Evolutionary conservation across 2,329 filamentous ascomycete species (phyloP), one percentile per base, ranked within the genome.

Genomic region (Helicocarpus griseus): DNA sequence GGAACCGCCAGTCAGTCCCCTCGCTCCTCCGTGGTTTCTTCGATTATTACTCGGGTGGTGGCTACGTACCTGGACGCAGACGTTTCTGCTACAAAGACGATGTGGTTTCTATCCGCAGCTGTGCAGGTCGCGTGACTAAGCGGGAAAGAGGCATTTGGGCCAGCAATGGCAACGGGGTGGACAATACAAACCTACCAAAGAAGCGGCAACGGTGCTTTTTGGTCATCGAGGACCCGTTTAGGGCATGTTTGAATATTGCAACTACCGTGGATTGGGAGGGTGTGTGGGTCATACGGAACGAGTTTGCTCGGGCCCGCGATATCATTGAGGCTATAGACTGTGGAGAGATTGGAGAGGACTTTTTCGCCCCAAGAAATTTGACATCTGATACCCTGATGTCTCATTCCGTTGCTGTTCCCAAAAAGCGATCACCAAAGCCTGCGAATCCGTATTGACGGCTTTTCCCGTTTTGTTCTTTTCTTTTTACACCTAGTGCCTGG

Each of bases 221-320:
- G 58, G 87, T 88, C 29, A 90, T 96, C 54, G 90, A 95, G 64
- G 90, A 95, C 65, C 90, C 90, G 0, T 95, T 95, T 61, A 89
- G 95, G 70, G 70, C 83, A 2, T 83, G 89, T 38, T 89, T 95
- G 68, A 96, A 95, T 60, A 86, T 95, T 31, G 90, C 87, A 2
- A 77, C 88, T 47, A 95, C 89, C 0, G 89, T 95, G 1, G 89
- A 85, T 5, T 86, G 91, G 61, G 80, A 83, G 54, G 88, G 89
- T 2, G 87, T 95, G 56, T 83, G 87, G 1, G 79, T 84, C 0
- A 93, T 95, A 54, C 77, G 87, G 38, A 85, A 93, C 60, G 89
- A 95, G 68, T 93, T 95, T 62, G 78, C 87, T 17, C 79, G 89
- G 19, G 88, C 87, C 2, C 87, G 86, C 80, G 74, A 79, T 33